These are phyloP conservation scores for Haplosporangium sp. DNA, from an alignment of 371 early-diverging fungal genomes.

Conservation along the genomic window DNA sequence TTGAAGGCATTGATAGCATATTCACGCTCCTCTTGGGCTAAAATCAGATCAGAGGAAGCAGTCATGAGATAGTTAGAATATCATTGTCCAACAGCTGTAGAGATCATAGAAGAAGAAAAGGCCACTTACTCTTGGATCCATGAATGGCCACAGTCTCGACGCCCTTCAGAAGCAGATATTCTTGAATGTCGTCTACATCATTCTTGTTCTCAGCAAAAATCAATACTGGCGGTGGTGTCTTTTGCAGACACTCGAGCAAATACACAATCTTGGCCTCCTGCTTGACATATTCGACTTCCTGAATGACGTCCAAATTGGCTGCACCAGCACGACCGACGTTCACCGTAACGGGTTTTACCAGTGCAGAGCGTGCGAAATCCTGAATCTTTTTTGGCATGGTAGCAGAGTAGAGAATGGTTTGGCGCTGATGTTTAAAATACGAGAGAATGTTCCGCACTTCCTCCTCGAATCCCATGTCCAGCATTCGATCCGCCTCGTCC, in stretches of 20 bases:
- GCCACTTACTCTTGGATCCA: constrained; percentile 88
- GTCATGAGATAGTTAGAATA: background rate
- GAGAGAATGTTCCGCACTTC: constrained; percentile 95
- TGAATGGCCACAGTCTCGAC: constrained; percentile 95
- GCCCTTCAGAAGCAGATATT: constrained; percentile 92
- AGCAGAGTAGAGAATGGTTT: constrained; percentile 94
- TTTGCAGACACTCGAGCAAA: constrained; percentile 92
- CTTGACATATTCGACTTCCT: constrained; percentile 97
- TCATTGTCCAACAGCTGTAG: background rate
- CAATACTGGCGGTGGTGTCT: constrained; percentile 95
- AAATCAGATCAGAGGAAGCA: background rate
- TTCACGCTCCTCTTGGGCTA: constrained; percentile 85
- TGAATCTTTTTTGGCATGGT: constrained; percentile 99
- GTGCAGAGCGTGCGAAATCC: constrained; percentile 90
- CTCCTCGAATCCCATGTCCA: constrained; percentile 98
- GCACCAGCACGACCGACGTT: constrained; percentile 99
- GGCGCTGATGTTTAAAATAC: constrained; percentile 89
- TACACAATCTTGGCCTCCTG: constrained; percentile 94
- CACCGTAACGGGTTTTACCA: constrained; percentile 93
- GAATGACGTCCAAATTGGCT: constrained; percentile 97
- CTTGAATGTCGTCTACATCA: constrained; percentile 99
- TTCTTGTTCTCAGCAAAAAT: constrained; percentile 99
- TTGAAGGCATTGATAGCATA: constrained; percentile 87
- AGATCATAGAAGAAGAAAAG: background rate
- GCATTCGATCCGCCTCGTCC: constrained; percentile 99